Percentiles rank a stretch among this genome's conserved stretches.
These are phyloP conservation scores for Lachancea sp. DNA, from an alignment of 805 yeast species.

Conservation along the genomic window DNA sequence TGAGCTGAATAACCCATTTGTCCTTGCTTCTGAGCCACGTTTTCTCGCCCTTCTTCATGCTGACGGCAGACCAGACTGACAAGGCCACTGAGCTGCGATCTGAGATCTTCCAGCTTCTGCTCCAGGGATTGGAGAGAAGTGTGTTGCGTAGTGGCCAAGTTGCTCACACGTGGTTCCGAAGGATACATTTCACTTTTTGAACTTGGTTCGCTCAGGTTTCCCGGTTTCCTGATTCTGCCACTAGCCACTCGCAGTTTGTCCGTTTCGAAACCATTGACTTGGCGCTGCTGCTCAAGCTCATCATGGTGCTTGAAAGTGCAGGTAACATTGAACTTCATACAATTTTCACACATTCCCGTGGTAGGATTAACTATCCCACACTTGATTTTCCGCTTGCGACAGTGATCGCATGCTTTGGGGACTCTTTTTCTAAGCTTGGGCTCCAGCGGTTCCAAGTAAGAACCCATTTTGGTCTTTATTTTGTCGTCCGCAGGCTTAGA, in stretches of 20 bases:
- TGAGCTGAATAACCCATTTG: no score
- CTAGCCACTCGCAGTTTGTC: not conserved
- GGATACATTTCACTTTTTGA: not conserved
- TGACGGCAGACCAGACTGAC: conserved; percentile 7
- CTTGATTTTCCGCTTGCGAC: conserved; percentile 30
- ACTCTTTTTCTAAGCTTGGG: conserved; percentile 22
- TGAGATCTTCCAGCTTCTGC: conserved; percentile 18
- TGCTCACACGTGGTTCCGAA: not conserved
- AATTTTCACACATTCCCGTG: conserved; percentile 25
- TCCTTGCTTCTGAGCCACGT: not conserved
- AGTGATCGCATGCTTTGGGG: conserved; percentile 31
- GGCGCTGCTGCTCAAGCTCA: conserved; percentile 11
- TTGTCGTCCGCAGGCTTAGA: no score
- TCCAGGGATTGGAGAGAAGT: not conserved
- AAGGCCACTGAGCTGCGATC: conserved; percentile 18
- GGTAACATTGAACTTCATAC: conserved; percentile 21
- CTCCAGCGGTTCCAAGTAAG: not conserved
- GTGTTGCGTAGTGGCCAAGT: not conserved
- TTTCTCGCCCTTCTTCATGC: not conserved
- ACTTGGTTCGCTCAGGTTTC: not conserved
- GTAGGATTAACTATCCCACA: conserved; percentile 23
- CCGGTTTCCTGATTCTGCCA: not conserved
- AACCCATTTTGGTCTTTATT: not conserved
- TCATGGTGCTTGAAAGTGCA: conserved; percentile 27
- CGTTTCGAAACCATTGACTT: not conserved